phyloP scores from a whole-genome alignment of 768 basidiomycete species.

The Suillus luteus region DNA sequence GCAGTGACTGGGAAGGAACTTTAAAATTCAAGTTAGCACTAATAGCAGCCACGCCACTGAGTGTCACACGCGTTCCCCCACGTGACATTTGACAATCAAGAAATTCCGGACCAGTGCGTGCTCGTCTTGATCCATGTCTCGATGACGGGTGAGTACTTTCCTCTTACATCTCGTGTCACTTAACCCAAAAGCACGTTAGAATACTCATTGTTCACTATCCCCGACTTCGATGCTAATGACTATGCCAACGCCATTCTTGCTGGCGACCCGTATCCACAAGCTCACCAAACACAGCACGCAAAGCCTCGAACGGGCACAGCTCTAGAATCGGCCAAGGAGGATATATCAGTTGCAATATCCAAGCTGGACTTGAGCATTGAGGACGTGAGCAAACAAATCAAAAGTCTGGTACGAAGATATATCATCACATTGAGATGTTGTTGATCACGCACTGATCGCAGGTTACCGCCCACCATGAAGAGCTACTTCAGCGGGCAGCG shows the following conservation, averaged over 20 bases:
- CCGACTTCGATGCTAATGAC: conserved; percentile 82
- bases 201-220: conserved; percentile 70
- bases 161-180: not conserved
- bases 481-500: conserved; percentile 80
- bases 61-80: too few species aligned
- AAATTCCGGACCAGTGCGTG: too few species aligned
- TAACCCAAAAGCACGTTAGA: conserved; percentile 42
- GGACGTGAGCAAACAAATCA: conserved; percentile 89
- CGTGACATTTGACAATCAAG: too few species aligned
- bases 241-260: conserved; percentile 92
- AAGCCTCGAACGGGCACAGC: conserved; percentile 30
- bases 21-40: too few species aligned
- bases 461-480: conserved; percentile 84
- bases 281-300: conserved; percentile 29
- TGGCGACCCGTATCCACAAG: conserved; percentile 69
- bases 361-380: conserved; percentile 88
- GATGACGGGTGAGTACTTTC: not conserved
- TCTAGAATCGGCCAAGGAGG: conserved; percentile 71
- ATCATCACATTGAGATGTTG: not conserved
- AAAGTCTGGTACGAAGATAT: conserved; percentile 62
- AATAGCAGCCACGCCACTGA: too few species aligned
- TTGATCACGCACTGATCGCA: conserved; percentile 27
- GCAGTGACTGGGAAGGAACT: too few species aligned
- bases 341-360: conserved; percentile 86
- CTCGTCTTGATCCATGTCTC: not conserved